Conservation (phyloP, 441 rosid genomes). For the Corymbia citriodora region DNA sequence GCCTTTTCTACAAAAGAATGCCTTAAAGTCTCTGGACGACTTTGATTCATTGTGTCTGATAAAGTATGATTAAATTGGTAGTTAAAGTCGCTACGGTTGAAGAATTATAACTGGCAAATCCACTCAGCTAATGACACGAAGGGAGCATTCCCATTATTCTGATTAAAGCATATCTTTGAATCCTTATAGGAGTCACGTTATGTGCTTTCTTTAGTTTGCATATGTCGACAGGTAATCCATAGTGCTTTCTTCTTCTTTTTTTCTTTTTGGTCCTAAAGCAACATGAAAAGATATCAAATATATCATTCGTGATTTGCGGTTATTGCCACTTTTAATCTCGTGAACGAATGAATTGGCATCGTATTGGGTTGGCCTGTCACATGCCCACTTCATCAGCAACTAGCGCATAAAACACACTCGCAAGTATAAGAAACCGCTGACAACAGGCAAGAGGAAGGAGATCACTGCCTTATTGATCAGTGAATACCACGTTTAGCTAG, state of each 20-base stretch:
- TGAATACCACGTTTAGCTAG: neutral
- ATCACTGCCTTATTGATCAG: neutral
- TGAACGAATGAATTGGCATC: neutral
- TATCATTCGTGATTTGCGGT: neutral
- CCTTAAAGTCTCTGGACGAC: neutral
- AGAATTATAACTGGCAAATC: constrained; percentile 4
- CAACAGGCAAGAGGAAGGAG: neutral
- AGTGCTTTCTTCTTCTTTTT: neutral
- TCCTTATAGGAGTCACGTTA: neutral
- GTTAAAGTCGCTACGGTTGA: constrained; percentile 9
- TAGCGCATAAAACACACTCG: neutral
- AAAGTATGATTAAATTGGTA: constrained; percentile 1
- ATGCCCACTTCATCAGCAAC: neutral
- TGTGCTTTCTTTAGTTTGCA: neutral
- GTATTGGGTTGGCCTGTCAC: neutral
- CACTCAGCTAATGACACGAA: neutral
- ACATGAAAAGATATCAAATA: neutral
- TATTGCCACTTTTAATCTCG: neutral
- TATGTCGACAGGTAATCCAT: neutral
- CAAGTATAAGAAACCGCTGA: neutral
- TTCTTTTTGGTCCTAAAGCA: neutral
- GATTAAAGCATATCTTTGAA: neutral
- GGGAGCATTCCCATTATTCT: neutral
- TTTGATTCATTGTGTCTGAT: neutral
- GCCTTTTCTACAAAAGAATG: neutral